Base-by-base conservation (phyloP, 768 basidiomycete species). In the Hypholoma sublateritium region DNA sequence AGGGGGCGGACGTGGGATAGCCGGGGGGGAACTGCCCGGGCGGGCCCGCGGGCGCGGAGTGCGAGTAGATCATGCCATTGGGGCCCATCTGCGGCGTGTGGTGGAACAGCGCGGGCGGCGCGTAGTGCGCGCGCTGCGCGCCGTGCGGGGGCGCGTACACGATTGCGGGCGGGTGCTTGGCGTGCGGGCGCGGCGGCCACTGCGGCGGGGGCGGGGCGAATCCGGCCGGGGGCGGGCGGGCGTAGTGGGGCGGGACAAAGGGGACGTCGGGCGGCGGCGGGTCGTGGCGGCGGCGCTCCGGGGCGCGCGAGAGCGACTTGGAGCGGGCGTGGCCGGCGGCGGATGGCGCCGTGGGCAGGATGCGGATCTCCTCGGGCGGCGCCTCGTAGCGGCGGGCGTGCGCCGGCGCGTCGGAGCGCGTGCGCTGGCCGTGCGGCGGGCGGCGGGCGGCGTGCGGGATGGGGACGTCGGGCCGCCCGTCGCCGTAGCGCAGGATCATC, bases 401-500 rank as follows among this genome's bases (percentile, higher is more conserved):
- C 34, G 54, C 45, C 45, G 69, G 65, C 54, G 74, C 70, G 44
- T 68, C 68, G 32, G 79, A 72, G 62, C 75, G 69, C 37, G 76
- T 68, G 44, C 75, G 78, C 6, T 28, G 73, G 55, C 45, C 65
- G 53, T 25, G 61, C 54, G 63, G 57, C 62, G 60, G 66, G 47
- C 65, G 62, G 48, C 56, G 58, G 46, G 58, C 62, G 37, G 72
- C 64, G 22, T 73, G 74, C n/a, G 82, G 79, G 64, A 89, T 86
- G 35, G 86, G 84, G 7, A 86, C 70, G 70, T 89, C 85, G 2
- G 79, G 79, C 37, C 84, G 69, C 2, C 89, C 88, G 65, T 88
- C 84, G 19, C 73, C 76, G 67, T 85, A 91, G 53, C 81, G 81
- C 63, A 91, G 71, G 57, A 90, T 71, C 86, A 91, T 89, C 63